These are phyloP conservation scores for Cladophialophora bantiana DNA, from an alignment of 2,329 filamentous ascomycete genomes.

Conservation along the genomic window DNA sequence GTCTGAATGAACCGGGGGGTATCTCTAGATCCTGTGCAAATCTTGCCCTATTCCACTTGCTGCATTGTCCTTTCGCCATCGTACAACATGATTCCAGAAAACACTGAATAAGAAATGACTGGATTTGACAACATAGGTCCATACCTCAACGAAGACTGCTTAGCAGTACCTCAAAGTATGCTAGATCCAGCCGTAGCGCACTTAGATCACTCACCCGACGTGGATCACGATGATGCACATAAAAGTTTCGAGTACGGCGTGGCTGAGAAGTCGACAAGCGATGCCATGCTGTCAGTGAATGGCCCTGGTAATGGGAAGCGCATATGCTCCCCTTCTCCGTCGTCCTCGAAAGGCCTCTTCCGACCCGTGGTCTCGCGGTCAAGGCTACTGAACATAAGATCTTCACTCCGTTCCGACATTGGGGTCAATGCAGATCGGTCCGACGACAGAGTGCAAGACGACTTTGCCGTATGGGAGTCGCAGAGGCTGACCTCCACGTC, in stretches of 20 bases:
- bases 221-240: constrained; percentile 37
- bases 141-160: constrained; percentile 1
- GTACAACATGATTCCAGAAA: constrained; percentile 23
- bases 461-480: constrained; percentile 30
- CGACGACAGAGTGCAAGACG: constrained; percentile 31
- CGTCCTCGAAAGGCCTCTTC: constrained; percentile 37
- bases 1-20: constrained; percentile 28
- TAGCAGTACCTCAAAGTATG: neutral
- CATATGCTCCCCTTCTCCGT: constrained; percentile 31
- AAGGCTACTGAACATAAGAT: constrained; percentile 28
- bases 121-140: constrained; percentile 1
- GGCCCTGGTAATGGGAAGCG: constrained; percentile 26
- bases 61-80: constrained; percentile 14
- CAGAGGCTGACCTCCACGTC: constrained; percentile 31
- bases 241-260: constrained; percentile 36
- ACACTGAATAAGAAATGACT: constrained; percentile 19
- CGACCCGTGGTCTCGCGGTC: constrained; percentile 18
- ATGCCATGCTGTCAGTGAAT: constrained; percentile 30
- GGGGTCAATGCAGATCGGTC: constrained; percentile 36
- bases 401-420: constrained; percentile 35
- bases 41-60: constrained; percentile 12
- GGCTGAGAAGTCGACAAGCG: constrained; percentile 33
- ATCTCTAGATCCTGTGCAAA: constrained; percentile 28
- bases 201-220: neutral
- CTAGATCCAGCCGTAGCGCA: neutral